phyloP scores from a whole-genome alignment of 371 early-diverging fungal genomes.

The Mucor racemosus region DNA sequence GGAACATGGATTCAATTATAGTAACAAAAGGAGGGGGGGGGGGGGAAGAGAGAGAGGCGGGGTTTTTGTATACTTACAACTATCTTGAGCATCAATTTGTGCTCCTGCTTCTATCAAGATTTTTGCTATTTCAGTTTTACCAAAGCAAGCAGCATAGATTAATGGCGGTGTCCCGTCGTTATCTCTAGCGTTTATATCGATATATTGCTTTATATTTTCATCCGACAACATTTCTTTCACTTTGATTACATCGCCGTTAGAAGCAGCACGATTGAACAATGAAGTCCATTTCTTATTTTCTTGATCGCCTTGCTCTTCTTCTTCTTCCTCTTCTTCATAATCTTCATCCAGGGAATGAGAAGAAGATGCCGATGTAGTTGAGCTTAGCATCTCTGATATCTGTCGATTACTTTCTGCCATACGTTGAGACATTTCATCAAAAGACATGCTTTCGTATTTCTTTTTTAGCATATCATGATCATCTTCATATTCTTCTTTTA shows the following conservation, averaged over 20 bases:
- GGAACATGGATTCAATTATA: slow-evolving; percentile 1
- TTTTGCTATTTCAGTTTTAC: slow-evolving; percentile 71
- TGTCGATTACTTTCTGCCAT: slow-evolving; percentile 52
- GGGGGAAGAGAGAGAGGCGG: neutral
- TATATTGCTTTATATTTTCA: slow-evolving; percentile 24
- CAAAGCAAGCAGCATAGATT: slow-evolving; percentile 91
- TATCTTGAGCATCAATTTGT: slow-evolving; percentile 78
- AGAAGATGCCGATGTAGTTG: slow-evolving; percentile 7
- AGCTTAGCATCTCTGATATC: slow-evolving; percentile 39
- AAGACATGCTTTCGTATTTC: slow-evolving; percentile 53
- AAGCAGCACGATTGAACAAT: slow-evolving; percentile 64
- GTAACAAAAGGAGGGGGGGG: neutral
- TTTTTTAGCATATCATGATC: slow-evolving; percentile 21
- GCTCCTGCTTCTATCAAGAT: slow-evolving; percentile 80
- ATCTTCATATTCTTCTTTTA: slow-evolving; percentile 13
- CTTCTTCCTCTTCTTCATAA: slow-evolving; percentile 3
- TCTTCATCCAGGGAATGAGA: slow-evolving; percentile 17
- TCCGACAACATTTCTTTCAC: slow-evolving; percentile 69
- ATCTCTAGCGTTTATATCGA: slow-evolving; percentile 84
- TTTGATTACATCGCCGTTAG: slow-evolving; percentile 92
- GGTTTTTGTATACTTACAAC: slow-evolving; percentile 33
- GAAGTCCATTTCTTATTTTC: slow-evolving; percentile 58
- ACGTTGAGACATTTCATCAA: slow-evolving; percentile 48
- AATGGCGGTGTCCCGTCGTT: slow-evolving; percentile 86
- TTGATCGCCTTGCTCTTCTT: slow-evolving; percentile 36